These are phyloP conservation scores for Cantharellus anzutake DNA, from an alignment of 768 basidiomycete genomes.

Conservation along the genomic window DNA sequence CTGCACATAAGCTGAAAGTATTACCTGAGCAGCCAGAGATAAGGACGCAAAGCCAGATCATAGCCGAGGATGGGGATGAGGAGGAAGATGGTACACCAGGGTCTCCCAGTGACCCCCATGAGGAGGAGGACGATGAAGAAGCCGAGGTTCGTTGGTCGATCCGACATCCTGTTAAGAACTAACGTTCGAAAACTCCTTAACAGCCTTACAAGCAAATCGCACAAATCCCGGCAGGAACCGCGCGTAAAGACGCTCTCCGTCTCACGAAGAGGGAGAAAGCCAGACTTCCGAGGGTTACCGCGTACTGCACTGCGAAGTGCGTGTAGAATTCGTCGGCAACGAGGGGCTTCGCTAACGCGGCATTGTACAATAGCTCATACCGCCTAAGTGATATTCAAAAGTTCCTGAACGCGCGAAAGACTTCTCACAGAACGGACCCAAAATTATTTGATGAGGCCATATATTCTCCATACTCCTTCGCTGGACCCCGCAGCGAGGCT, in stretches of 20 bases:
- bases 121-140: conserved; percentile 48
- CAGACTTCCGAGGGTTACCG: conserved; percentile 85
- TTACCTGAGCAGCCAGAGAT: conserved; percentile 65
- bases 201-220: conserved; percentile 91
- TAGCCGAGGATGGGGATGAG: conserved; percentile 13
- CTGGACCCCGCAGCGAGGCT: conserved; percentile 21
- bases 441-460: conserved; percentile 83
- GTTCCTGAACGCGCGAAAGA: conserved; percentile 70
- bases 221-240: conserved; percentile 85
- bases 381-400: conserved; percentile 72
- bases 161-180: neutral
- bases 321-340: conserved; percentile 11
- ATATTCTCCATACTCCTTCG: conserved; percentile 76
- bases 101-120: conserved; percentile 15
- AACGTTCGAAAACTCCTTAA: neutral
- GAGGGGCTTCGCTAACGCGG: neutral
- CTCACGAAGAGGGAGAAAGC: conserved; percentile 85
- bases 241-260: conserved; percentile 72
- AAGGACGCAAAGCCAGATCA: conserved; percentile 1
- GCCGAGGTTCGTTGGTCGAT: conserved; percentile 32
- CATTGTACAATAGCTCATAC: conserved; percentile 43
- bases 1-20: conserved; percentile 53
- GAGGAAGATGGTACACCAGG: conserved; percentile 6
- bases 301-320: conserved; percentile 84
- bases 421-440: conserved; percentile 70